A percentile compares a stretch with the other conserved stretches of the same genome.
Evolutionary conservation across 495 filamentous ascomycete genomes (phyloP).

Genomic region (Niebla homalea): DNA sequence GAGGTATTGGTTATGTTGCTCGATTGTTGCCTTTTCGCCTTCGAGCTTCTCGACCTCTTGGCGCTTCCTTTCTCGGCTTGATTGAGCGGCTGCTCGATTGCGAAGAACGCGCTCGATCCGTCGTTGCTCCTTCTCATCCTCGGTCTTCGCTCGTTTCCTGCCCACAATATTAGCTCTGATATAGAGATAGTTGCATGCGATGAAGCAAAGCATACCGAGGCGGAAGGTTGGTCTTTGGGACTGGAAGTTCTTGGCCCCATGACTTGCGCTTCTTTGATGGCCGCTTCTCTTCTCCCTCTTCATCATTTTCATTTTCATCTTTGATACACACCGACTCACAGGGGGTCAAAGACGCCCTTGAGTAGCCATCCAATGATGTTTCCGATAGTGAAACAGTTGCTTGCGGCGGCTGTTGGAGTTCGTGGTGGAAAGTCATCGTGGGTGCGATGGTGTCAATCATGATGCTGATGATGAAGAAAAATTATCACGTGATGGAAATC

Average conservation of each 20-base stretch:
- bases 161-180: slow-evolving; percentile 8
- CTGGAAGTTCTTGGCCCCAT: slow-evolving; percentile 94
- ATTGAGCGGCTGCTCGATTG: slow-evolving; percentile 91
- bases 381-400: slow-evolving; percentile 40
- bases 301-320: slow-evolving; percentile 22
- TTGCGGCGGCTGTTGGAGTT: slow-evolving; percentile 20
- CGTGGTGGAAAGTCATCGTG: slow-evolving; percentile 7
- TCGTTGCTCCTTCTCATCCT: slow-evolving; percentile 96
- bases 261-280: slow-evolving; percentile 92
- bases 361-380: slow-evolving; percentile 26
- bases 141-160: slow-evolving; percentile 96
- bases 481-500: background rate
- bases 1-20: slow-evolving; percentile 56
- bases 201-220: slow-evolving; percentile 52
- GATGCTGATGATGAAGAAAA: background rate
- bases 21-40: slow-evolving; percentile 52
- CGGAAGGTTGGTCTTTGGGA: slow-evolving; percentile 91
- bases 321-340: slow-evolving; percentile 11
- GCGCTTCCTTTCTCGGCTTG: slow-evolving; percentile 88
- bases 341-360: slow-evolving; percentile 7
- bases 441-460: slow-evolving; percentile 6
- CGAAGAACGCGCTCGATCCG: slow-evolving; percentile 93
- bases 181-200: background rate
- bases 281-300: slow-evolving; percentile 48
- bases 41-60: slow-evolving; percentile 86